Conservation (phyloP, 2,329 filamentous ascomycete species). For the Cryphonectria radicalis region DNA sequence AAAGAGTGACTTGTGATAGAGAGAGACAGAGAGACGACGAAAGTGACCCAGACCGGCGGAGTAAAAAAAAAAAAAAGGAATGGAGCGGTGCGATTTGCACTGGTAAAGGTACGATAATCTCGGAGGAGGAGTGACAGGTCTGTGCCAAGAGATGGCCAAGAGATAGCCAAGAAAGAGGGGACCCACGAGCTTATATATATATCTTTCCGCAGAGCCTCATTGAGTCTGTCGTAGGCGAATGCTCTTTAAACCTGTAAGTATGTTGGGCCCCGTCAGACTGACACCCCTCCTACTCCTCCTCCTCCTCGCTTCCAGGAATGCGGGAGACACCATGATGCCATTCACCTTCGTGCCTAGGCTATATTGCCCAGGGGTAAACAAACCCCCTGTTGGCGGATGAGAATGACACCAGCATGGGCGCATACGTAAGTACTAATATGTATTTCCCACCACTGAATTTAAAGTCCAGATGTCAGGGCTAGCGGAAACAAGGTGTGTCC, state of each 20-base stretch:
- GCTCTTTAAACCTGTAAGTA: background rate
- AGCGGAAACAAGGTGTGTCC: background rate
- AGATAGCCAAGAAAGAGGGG: conserved; percentile 5
- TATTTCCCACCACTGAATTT: background rate
- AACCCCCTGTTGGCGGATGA: background rate
- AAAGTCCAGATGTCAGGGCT: background rate
- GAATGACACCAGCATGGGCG: background rate
- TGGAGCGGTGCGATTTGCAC: background rate
- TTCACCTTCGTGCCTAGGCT: background rate
- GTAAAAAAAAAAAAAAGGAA: conserved; percentile 6
- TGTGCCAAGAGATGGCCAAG: conserved; percentile 5
- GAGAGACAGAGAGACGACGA: background rate
- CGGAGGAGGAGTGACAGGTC: conserved; percentile 2
- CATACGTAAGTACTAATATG: background rate
- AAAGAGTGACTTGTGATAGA: background rate
- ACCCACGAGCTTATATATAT: conserved; percentile 14
- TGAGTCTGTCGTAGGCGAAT: background rate
- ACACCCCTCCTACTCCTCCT: background rate
- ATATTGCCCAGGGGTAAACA: background rate
- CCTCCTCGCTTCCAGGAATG: too few relatives aligned
- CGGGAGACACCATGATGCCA: background rate
- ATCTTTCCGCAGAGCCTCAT: background rate
- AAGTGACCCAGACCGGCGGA: conserved; percentile 6
- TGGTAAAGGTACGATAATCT: background rate
- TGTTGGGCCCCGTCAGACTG: background rate